A percentile compares a stretch with the other conserved stretches of the same genome.
These are phyloP conservation scores for Hypholoma fasciculare DNA, from an alignment of 768 basidiomycete species.

Conservation along the genomic window DNA sequence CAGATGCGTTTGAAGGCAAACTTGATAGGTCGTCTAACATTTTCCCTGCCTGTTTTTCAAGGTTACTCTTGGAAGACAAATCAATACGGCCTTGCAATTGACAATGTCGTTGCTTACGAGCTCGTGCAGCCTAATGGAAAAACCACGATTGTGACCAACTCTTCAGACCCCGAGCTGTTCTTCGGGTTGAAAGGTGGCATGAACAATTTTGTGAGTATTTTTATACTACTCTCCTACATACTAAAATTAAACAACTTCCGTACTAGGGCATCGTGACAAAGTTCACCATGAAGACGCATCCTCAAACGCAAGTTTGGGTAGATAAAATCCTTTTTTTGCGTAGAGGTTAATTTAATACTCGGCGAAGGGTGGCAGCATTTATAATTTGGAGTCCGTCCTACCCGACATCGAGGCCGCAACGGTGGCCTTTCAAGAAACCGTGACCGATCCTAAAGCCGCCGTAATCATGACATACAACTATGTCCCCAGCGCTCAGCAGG, in stretches of 20 bases:
- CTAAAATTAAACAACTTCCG: neutral
- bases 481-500: constrained; percentile 28
- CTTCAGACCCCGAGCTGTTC: constrained; percentile 37
- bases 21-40: neutral
- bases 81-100: constrained; percentile 55
- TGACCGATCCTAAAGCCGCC: constrained; percentile 52
- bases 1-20: neutral
- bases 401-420: constrained; percentile 34
- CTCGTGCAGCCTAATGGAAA: constrained; percentile 56
- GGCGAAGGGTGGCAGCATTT: constrained; percentile 51
- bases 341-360: no score
- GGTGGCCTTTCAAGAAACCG: constrained; percentile 36
- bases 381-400: constrained; percentile 22
- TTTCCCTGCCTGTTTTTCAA: constrained; percentile 26
- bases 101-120: constrained; percentile 52
- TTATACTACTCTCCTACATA: neutral
- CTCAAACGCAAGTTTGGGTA: constrained; percentile 60
- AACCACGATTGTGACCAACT: constrained; percentile 31
- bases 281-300: constrained; percentile 52
- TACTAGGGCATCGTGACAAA: constrained; percentile 57
- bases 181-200: constrained; percentile 55
- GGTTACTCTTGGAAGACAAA: constrained; percentile 68
- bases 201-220: constrained; percentile 52
- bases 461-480: constrained; percentile 49
- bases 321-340: neutral